A percentile compares a stretch with the other conserved stretches of the same genome.
phyloP scores from a whole-genome alignment of 495 filamentous ascomycete genomes.

The Darksidea phi region DNA sequence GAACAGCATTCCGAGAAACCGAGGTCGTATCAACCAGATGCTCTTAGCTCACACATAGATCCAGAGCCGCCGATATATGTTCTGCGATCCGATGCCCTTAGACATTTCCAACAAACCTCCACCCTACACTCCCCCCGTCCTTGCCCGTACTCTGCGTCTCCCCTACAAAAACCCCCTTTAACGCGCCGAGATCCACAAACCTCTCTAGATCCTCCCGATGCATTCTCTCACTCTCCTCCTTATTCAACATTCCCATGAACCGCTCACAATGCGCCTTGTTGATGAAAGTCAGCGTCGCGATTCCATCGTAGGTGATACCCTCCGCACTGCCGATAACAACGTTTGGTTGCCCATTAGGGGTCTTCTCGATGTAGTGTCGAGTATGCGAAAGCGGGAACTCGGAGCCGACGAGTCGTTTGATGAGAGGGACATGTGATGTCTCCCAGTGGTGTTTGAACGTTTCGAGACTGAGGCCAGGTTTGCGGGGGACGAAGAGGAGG shows the following conservation, averaged over 20 bases:
- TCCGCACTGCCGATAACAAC: neutral
- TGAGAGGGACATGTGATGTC: slow-evolving; percentile 5
- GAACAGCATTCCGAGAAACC: no score
- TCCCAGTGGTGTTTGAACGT: slow-evolving; percentile 17
- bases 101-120: slow-evolving; percentile 23
- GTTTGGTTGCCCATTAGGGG: neutral
- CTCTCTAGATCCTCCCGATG: neutral
- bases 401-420: slow-evolving; percentile 7
- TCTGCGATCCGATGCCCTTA: neutral
- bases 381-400: slow-evolving; percentile 23
- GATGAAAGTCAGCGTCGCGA: slow-evolving; percentile 12
- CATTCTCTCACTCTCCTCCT: neutral
- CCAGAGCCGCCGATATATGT: no score
- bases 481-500: slow-evolving; percentile 13
- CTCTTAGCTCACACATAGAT: no score
- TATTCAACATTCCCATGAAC: neutral
- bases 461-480: slow-evolving; percentile 8
- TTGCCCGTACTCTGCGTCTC: slow-evolving; percentile 10
- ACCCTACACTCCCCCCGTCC: slow-evolving; percentile 23
- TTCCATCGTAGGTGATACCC: slow-evolving; percentile 3
- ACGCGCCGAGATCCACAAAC: neutral
- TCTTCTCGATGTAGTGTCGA: slow-evolving; percentile 15
- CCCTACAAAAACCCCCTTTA: slow-evolving; percentile 5
- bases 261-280: slow-evolving; percentile 18
- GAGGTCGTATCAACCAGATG: no score